Evolutionary conservation across 1,139 yeast genomes (phyloP).

Genomic region (Scheffersomyces insectosa): DNA sequence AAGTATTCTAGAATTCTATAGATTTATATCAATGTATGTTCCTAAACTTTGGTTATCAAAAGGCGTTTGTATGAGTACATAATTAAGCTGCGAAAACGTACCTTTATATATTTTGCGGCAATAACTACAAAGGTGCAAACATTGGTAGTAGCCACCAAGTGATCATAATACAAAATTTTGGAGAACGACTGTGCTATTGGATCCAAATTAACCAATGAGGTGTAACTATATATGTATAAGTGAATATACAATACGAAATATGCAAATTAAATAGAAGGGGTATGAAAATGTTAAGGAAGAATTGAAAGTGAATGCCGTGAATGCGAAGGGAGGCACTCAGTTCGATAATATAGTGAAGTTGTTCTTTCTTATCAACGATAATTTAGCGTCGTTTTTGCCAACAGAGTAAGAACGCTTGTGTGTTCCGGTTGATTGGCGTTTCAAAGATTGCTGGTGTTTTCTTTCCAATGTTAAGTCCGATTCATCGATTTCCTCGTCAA

Average conservation of each 20-base stretch:
- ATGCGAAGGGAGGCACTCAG: conserved; percentile 1
- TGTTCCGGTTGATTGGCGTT: conserved; percentile 12
- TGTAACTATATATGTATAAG: no score
- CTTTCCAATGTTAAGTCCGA: conserved; percentile 21
- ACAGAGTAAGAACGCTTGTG: conserved; percentile 41
- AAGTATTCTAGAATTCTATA: no score
- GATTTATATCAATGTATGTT: no score
- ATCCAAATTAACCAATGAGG: no score
- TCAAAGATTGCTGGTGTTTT: conserved; percentile 9
- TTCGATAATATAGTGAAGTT: conserved; percentile 20
- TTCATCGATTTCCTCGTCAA: conserved; percentile 29
- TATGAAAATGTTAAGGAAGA: not conserved
- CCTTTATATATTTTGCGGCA: no score
- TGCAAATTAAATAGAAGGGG: not conserved
- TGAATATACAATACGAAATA: not conserved
- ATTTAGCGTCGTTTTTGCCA: conserved; percentile 41
- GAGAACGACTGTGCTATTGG: no score
- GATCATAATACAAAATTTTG: no score
- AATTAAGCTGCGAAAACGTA: no score
- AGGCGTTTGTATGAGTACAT: no score
- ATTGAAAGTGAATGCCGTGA: conserved; percentile 1
- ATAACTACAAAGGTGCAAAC: no score
- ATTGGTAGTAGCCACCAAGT: no score
- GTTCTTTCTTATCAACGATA: conserved; percentile 34
- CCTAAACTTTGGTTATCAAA: no score